These are phyloP conservation scores for Astrothelium macrocarpum DNA, from an alignment of 495 filamentous ascomycete genomes.

Conservation along the genomic window DNA sequence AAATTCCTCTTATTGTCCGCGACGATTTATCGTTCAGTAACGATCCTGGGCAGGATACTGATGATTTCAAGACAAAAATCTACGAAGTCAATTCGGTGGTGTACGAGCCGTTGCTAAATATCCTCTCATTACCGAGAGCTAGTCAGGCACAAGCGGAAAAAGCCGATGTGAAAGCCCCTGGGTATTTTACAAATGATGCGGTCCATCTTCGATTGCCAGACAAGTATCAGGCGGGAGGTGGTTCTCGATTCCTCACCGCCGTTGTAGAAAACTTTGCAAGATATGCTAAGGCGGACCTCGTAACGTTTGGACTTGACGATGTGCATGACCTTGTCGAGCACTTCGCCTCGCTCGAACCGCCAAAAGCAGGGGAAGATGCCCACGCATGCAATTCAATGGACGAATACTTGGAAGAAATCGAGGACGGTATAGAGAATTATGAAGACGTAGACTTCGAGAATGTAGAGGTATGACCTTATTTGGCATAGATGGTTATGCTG, in stretches of 20 bases:
- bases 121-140: background rate
- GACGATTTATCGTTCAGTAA: background rate
- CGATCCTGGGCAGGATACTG: background rate
- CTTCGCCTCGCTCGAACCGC: background rate
- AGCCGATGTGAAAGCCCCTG: background rate
- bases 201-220: background rate
- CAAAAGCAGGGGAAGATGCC: no score
- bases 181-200: background rate
- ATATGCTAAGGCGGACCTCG: background rate
- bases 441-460: background rate
- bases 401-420: no score
- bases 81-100: background rate
- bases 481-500: background rate
- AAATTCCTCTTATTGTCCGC: background rate
- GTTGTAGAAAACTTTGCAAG: background rate
- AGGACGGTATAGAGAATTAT: no score
- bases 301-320: background rate
- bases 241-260: background rate
- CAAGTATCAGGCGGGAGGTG: background rate
- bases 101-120: background rate
- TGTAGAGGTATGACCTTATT: background rate
- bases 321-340: background rate
- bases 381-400: no score
- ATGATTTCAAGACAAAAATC: background rate
- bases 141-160: background rate